Evolutionary conservation across 495 filamentous ascomycete species (phyloP), one percentile per base, ranked within the genome.

Genomic region (Penicillium egyptiacum): DNA sequence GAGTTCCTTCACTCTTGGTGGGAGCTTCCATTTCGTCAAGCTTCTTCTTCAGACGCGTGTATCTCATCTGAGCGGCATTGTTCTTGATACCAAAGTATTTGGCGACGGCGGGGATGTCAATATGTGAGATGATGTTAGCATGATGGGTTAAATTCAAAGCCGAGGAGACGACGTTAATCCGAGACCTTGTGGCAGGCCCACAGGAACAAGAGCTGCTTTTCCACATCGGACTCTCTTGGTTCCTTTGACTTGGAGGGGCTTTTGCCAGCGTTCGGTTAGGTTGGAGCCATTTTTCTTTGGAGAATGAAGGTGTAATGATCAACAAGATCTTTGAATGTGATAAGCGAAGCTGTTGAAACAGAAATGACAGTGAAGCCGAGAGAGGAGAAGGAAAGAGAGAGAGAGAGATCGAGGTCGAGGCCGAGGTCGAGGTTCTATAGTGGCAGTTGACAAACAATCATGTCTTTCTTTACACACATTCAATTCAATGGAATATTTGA

Each of bases 21-120:
- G 54, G 55, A 22, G 35, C 26, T n/a, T 55, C 52, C 52, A 55
- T 55, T 12, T 20, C 42, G 0, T 55, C 52, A n/a, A 55, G 19
- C 30, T 55, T 55, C 30, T 35, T 37, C 20, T 43, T 47, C 17
- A 55, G 52, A 9, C 52, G 52, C 1, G 20, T 5, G 3, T 28
- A 46, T 9, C 52, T 43, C 41, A 46, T 46, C 2, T 9, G 20
- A 0, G 52, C 42, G 31, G 42, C 42, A 19, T 26, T 45, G 42
- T 23, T 14, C 20, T 25, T 46, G 30, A 55, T 35, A 5, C 30
- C 42, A 8, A 37, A 19, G 19, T 35, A 20, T 3, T n/a, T 5
- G 19, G 42, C 52, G n/a, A 55, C 14, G 12, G 42, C 20, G 1
- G 52, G 19, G 1, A 39, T 19, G 31, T 55, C 41, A 30, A 55